These are phyloP conservation scores for Quercus glauca DNA, from an alignment of 306 rosid genomes.

Conservation along the genomic window DNA sequence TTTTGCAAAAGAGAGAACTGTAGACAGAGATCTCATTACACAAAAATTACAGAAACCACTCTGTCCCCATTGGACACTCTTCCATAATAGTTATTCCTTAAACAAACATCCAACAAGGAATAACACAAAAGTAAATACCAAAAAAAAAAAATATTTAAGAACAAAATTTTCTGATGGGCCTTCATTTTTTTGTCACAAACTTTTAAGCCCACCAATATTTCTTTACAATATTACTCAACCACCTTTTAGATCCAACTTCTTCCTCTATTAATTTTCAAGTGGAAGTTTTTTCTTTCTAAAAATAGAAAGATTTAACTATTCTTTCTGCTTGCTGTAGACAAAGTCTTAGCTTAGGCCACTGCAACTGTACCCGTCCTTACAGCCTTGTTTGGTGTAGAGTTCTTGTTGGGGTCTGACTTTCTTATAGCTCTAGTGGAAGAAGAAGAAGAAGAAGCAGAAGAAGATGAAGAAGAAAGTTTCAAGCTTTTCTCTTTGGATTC, in stretches of 20 bases:
- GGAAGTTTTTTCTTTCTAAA: not conserved
- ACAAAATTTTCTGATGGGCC: slow-evolving; percentile 9
- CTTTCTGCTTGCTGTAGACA: not conserved
- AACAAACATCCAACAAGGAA: not conserved
- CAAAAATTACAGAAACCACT: not conserved
- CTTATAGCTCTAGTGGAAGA: slow-evolving; percentile 53
- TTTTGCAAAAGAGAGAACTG: not conserved
- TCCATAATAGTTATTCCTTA: not conserved
- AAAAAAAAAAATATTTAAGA: not conserved
- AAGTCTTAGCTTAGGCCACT: slow-evolving; percentile 53
- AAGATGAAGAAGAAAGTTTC: slow-evolving; percentile 32
- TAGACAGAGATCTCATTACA: slow-evolving; percentile 13
- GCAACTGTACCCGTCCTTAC: slow-evolving; percentile 68
- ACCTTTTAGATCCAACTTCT: not conserved
- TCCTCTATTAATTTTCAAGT: not conserved
- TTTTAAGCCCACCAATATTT: not conserved
- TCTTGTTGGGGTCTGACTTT: slow-evolving; percentile 53
- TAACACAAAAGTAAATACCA: not conserved
- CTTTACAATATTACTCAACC: not conserved
- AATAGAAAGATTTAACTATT: not conserved
- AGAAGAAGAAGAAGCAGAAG: slow-evolving; percentile 18
- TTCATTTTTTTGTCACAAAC: not conserved
- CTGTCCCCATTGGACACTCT: not conserved
- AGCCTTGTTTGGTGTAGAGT: slow-evolving; percentile 42
- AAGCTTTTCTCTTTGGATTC: slow-evolving; percentile 67